Conservation (phyloP, 179 eudicot genomes). For the Vitellaria paradoxa region DNA sequence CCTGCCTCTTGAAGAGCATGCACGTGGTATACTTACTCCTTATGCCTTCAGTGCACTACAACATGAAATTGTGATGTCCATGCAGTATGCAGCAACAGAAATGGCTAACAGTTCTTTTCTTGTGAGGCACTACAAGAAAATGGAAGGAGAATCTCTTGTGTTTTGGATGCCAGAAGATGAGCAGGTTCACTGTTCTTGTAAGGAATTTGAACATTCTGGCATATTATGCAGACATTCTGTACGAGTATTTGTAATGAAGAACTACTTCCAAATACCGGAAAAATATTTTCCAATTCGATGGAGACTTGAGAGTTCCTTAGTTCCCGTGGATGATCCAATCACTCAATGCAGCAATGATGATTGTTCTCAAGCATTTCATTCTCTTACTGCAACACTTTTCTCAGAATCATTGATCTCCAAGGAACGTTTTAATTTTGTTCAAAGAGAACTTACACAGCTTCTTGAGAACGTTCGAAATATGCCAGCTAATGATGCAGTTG, state of each 20-base stretch:
- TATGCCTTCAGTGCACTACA: constrained; percentile 49
- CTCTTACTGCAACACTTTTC: constrained; percentile 40
- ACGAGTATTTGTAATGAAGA: constrained; percentile 48
- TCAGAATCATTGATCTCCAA: constrained; percentile 41
- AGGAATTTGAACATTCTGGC: constrained; percentile 59
- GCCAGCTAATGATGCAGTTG: constrained; percentile 35
- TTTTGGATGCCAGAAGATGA: constrained; percentile 55
- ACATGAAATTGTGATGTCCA: constrained; percentile 42
- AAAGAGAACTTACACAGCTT: constrained; percentile 37
- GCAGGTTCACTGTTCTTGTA: constrained; percentile 58
- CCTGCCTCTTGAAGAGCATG: constrained; percentile 61
- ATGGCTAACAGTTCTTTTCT: constrained; percentile 59
- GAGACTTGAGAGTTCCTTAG: constrained; percentile 42
- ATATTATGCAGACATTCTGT: constrained; percentile 56
- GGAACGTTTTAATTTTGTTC: constrained; percentile 43
- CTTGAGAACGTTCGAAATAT: constrained; percentile 41
- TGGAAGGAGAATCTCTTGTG: constrained; percentile 48
- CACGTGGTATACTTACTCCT: constrained; percentile 48
- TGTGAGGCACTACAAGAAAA: constrained; percentile 48
- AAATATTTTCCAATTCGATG: constrained; percentile 45
- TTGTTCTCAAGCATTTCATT: constrained; percentile 43
- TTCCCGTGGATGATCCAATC: constrained; percentile 26
- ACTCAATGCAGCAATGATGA: constrained; percentile 31
- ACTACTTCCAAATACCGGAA: constrained; percentile 53
- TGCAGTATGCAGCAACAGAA: constrained; percentile 57